A percentile compares a stretch with the other conserved stretches of the same genome.
phyloP scores from a whole-genome alignment of 1,284 basidiomycete genomes.

The Takashimella koratensis region DNA sequence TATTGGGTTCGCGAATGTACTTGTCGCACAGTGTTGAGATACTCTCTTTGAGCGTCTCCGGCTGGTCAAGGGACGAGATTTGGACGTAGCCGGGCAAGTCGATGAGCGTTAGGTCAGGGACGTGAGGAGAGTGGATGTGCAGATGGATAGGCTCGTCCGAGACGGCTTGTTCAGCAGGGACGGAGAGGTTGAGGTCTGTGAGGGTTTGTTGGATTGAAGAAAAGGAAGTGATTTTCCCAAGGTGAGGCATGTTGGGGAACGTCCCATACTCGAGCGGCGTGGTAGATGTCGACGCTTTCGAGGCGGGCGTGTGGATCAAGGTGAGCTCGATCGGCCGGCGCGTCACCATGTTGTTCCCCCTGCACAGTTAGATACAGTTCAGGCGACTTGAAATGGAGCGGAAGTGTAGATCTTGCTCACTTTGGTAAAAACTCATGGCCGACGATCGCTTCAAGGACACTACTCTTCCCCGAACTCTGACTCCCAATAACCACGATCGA shows the following conservation, averaged over 20 bases:
- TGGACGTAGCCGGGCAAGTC: conserved; percentile 98
- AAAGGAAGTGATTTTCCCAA: conserved; percentile 89
- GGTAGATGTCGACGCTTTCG: conserved; percentile 52
- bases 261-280: conserved; percentile 83
- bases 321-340: conserved; percentile 96
- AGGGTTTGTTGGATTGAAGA: conserved; percentile 84
- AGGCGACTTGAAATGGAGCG: background rate
- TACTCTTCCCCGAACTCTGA: conserved; percentile 97
- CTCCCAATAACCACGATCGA: conserved; percentile 98
- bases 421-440: conserved; percentile 98
- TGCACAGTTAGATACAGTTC: too few relatives aligned
- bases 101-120: conserved; percentile 95
- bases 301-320: conserved; percentile 78
- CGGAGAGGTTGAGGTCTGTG: conserved; percentile 91
- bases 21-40: conserved; percentile 86
- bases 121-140: conserved; percentile 89
- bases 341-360: conserved; percentile 99
- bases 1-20: conserved; percentile 97
- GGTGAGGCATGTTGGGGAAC: conserved; percentile 65
- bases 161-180: conserved; percentile 81
- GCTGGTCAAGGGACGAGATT: conserved; percentile 91
- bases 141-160: conserved; percentile 95
- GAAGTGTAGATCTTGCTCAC: too few relatives aligned
- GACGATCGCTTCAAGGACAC: conserved; percentile 94
- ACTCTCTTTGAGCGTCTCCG: conserved; percentile 89